These are phyloP conservation scores for Chaetoceros muelleri DNA, from an alignment of 108 stramenopile species.

Conservation along the genomic window DNA sequence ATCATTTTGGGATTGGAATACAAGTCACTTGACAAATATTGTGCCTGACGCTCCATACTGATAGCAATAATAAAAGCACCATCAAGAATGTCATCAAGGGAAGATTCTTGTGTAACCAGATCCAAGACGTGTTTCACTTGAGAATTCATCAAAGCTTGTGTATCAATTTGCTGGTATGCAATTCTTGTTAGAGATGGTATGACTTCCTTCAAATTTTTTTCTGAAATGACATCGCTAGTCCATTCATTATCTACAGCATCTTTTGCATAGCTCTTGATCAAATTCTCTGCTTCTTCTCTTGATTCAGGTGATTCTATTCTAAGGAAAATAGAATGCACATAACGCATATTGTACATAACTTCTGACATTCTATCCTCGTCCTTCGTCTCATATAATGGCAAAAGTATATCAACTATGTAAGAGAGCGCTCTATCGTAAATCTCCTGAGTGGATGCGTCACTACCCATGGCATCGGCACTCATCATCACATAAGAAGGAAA, in stretches of 20 bases:
- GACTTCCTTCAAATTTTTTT: background rate
- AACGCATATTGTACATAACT: background rate
- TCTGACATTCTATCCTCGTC: background rate
- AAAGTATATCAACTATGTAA: background rate
- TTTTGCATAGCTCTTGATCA: background rate
- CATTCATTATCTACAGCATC: background rate
- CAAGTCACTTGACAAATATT: background rate
- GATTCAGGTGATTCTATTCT: background rate
- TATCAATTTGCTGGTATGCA: background rate
- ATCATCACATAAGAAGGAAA: background rate
- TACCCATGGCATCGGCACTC: background rate
- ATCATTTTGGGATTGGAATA: background rate
- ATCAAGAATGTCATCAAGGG: background rate
- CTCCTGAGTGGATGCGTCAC: background rate
- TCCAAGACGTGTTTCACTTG: background rate
- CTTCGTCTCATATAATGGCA: background rate
- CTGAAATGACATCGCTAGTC: background rate
- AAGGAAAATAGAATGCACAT: background rate
- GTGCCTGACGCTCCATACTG: background rate
- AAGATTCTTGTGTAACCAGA: background rate
- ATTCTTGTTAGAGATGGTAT: background rate
- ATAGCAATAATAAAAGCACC: background rate
- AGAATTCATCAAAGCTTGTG: background rate
- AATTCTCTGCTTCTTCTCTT: background rate
- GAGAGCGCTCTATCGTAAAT: background rate